Evolutionary conservation across 805 yeast genomes (phyloP).

Genomic region (Pichia insulana): DNA sequence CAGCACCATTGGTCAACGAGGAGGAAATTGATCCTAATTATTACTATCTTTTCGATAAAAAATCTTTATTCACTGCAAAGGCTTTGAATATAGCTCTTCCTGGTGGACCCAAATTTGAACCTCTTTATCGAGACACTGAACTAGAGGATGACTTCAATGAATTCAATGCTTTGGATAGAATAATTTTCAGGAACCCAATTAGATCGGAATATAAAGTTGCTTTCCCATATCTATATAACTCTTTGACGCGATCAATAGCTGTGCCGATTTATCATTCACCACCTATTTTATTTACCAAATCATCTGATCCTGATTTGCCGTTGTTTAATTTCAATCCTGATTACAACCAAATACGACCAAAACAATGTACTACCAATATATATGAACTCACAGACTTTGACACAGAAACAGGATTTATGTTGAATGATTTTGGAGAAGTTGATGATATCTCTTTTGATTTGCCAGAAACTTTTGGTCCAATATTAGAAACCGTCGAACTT

Average conservation of each 20-base stretch:
- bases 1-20: conserved; percentile 57
- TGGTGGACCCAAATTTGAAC: conserved; percentile 95
- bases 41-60: conserved; percentile 64
- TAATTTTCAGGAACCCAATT: conserved; percentile 69
- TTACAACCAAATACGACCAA: conserved; percentile 46
- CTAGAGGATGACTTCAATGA: conserved; percentile 77
- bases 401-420: conserved; percentile 19
- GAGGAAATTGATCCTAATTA: conserved; percentile 52
- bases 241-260: conserved; percentile 58
- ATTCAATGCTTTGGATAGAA: conserved; percentile 81
- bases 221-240: conserved; percentile 76
- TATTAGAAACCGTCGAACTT: conserved; percentile 38
- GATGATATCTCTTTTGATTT: conserved; percentile 28
- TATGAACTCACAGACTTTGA: conserved; percentile 15
- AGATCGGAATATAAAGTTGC: conserved; percentile 83
- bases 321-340: conserved; percentile 48
- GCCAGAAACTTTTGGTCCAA: conserved; percentile 35
- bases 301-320: conserved; percentile 42
- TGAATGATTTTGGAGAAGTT: conserved; percentile 29
- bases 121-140: conserved; percentile 58
- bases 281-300: conserved; percentile 38
- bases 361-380: conserved; percentile 14
- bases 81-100: conserved; percentile 82
- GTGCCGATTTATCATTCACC: conserved; percentile 61
- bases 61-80: conserved; percentile 83